Conservation (phyloP, 2,329 filamentous ascomycete species). For the Calonectria hawksworthii region DNA sequence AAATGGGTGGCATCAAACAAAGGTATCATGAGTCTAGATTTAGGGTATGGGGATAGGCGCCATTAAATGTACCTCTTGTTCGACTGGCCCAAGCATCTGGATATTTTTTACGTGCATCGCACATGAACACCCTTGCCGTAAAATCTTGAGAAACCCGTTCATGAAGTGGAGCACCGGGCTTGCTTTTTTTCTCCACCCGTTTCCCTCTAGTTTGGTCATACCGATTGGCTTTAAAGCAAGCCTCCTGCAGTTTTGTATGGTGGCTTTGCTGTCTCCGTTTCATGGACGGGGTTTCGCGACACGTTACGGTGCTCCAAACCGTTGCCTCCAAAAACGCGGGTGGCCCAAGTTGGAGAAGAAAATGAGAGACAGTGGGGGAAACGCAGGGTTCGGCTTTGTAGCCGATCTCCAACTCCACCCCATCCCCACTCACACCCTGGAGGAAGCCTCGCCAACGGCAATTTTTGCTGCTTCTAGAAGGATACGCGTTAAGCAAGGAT, state of each 20-base stretch:
- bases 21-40: not conserved
- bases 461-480: constrained; percentile 10
- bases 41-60: not conserved
- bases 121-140: not conserved
- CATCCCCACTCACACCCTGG: not conserved
- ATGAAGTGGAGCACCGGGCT: not conserved
- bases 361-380: not conserved
- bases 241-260: not conserved
- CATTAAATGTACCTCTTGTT: not conserved
- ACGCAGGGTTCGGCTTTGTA: not conserved
- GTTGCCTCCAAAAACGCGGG: not conserved
- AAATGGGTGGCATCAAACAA: not conserved
- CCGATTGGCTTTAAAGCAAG: not conserved
- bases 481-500: not conserved
- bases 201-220: not conserved
- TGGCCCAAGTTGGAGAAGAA: not conserved
- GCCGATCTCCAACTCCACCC: not conserved
- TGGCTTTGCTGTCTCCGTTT: not conserved
- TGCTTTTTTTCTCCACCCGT: not conserved
- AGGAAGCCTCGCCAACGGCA: not conserved
- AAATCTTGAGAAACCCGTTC: not conserved
- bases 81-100: not conserved
- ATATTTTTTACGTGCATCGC: not conserved
- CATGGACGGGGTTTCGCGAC: not conserved
- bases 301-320: no score